Conservation (phyloP, 306 rosid species). For the Cicer arietinum region DNA sequence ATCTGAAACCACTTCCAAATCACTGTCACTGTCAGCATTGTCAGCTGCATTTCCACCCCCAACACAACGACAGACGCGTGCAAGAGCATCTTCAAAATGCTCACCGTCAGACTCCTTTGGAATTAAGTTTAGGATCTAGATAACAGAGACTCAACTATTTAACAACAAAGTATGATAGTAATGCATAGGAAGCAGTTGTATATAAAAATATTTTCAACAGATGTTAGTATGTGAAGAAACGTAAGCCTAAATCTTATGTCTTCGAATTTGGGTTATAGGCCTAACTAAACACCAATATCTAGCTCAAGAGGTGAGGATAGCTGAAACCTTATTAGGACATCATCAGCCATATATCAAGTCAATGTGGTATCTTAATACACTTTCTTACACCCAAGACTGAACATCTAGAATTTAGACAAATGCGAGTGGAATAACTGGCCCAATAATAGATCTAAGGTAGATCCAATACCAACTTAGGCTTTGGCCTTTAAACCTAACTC, state of each 20-base stretch:
- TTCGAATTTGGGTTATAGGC: not conserved
- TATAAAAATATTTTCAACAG: slow-evolving; percentile 20
- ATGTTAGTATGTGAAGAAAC: not conserved
- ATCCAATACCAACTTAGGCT: not conserved
- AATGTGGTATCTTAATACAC: slow-evolving; percentile 1
- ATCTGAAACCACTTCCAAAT: slow-evolving; percentile 97
- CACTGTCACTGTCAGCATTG: slow-evolving; percentile 94
- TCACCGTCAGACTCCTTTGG: slow-evolving; percentile 95
- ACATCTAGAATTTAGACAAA: not conserved
- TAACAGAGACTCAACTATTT: slow-evolving; percentile 38
- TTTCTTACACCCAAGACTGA: not conserved
- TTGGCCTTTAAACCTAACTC: not conserved
- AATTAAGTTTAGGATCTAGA: slow-evolving; percentile 75
- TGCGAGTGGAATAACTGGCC: not conserved
- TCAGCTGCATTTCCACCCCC: slow-evolving; percentile 88
- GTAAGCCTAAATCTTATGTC: not conserved
- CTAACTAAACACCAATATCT: not conserved
- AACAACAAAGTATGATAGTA: slow-evolving; percentile 2
- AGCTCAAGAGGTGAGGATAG: not conserved
- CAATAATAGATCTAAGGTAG: not conserved
- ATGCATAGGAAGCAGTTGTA: slow-evolving; percentile 1
- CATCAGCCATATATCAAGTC: not conserved
- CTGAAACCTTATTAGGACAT: not conserved
- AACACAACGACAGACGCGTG: slow-evolving; percentile 92
- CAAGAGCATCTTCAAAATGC: slow-evolving; percentile 87